Evolutionary conservation across 345 rosid species (phyloP).

Genomic region (Syzygium jambos): DNA sequence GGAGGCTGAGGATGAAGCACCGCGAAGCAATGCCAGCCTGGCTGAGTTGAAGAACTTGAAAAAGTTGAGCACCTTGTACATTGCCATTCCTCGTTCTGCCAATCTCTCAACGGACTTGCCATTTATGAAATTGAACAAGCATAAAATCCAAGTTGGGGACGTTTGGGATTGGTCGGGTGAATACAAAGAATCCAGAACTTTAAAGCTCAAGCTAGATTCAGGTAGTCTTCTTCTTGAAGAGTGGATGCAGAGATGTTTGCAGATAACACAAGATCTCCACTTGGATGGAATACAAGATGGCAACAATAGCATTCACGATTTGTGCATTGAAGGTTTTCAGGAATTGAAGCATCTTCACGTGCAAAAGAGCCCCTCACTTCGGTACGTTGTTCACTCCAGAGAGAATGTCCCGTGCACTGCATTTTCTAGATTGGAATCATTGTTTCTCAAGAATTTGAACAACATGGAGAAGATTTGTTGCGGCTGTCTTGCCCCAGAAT

Average conservation of each 20-base stretch:
- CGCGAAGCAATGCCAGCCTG: neutral
- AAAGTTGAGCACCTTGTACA: rapidly evolving
- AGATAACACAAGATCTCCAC: rapidly evolving
- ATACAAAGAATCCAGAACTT: neutral
- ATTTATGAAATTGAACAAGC: rapidly evolving
- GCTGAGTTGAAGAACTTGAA: neutral
- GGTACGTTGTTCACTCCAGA: rapidly evolving
- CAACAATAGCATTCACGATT: rapidly evolving
- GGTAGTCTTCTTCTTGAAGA: rapidly evolving
- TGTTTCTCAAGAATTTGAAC: rapidly evolving
- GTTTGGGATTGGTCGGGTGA: rapidly evolving
- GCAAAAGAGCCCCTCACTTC: rapidly evolving
- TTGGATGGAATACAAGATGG: neutral
- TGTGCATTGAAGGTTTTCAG: neutral
- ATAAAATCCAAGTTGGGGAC: neutral
- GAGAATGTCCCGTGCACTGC: rapidly evolving
- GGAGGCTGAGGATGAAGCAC: neutral
- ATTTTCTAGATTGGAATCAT: rapidly evolving
- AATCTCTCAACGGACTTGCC: neutral
- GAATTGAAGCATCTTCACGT: neutral
- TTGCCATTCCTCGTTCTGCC: neutral
- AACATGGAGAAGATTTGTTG: rapidly evolving
- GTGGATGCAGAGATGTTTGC: neutral
- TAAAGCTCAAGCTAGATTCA: neutral
- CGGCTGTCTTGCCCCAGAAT: rapidly evolving